phyloP scores from a whole-genome alignment of 306 rosid species.

The Rubus parviflorus region DNA sequence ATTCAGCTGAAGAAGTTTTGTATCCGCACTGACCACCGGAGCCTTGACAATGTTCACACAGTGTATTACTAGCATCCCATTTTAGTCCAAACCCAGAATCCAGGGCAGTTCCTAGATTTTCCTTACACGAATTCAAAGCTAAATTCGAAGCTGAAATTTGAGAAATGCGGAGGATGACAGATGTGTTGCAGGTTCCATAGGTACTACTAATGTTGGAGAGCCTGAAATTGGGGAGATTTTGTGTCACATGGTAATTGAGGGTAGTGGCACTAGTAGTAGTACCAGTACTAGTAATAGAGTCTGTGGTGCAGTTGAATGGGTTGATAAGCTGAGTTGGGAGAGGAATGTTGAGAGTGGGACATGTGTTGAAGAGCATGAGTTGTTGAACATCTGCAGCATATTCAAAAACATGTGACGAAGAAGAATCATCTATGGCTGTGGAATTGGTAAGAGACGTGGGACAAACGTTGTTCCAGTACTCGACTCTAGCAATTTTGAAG shows the following conservation, averaged over 20 bases:
- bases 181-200: conserved; percentile 26
- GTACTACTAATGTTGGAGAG: background rate
- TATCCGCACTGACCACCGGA: conserved; percentile 53
- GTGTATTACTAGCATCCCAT: conserved; percentile 41
- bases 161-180: conserved; percentile 31
- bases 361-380: conserved; percentile 34
- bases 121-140: background rate
- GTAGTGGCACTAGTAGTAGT: background rate
- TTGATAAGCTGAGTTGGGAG: background rate
- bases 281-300: background rate
- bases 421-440: background rate
- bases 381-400: conserved; percentile 7
- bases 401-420: background rate
- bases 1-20: conserved; percentile 22
- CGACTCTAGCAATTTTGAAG: conserved; percentile 40
- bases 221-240: background rate
- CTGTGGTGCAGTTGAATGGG: conserved; percentile 36
- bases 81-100: conserved; percentile 42
- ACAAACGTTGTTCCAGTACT: conserved; percentile 33
- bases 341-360: conserved; percentile 17
- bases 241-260: conserved; percentile 27
- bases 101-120: conserved; percentile 30
- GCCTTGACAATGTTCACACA: conserved; percentile 37
- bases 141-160: conserved; percentile 17
- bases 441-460: background rate